A percentile compares a stretch with the other conserved stretches of the same genome.
phyloP scores from a whole-genome alignment of 177 flowering plant genomes.

The Vitis hybrid region DNA sequence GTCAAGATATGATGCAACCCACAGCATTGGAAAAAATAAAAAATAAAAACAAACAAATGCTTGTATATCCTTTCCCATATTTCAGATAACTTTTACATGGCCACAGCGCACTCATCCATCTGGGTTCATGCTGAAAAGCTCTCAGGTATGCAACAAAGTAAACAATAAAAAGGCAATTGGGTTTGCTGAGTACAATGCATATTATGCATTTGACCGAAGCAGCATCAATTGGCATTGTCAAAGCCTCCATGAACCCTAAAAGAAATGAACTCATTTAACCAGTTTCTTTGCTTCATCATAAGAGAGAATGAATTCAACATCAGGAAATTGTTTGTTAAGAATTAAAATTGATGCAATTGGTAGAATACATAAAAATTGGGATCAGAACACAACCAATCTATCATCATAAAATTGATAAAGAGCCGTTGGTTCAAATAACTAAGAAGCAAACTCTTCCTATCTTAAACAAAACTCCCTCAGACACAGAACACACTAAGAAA shows the following conservation, averaged over 20 bases:
- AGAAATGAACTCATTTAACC: neutral
- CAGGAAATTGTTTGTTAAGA: neutral
- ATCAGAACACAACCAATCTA: neutral
- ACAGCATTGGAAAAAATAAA: neutral
- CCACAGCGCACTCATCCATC: too few species aligned
- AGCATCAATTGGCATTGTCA: neutral
- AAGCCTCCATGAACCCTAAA: neutral
- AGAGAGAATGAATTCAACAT: neutral
- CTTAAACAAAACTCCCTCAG: too few species aligned
- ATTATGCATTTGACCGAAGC: neutral
- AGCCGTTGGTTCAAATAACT: neutral
- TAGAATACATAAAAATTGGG: conserved; percentile 3
- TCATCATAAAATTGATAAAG: neutral
- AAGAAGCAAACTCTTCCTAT: too few species aligned
- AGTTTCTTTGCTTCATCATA: neutral
- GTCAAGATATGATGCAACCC: neutral
- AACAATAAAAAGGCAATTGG: too few species aligned
- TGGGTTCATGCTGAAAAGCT: too few species aligned
- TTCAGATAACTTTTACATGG: too few species aligned
- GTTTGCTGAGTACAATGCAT: neutral
- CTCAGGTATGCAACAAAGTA: too few species aligned
- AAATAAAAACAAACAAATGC: neutral
- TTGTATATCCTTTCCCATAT: too few species aligned
- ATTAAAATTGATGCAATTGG: conserved; percentile 7
- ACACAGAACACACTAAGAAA: neutral